phyloP scores from a whole-genome alignment of 2,329 filamentous ascomycete genomes.

The Fusarium praegraminearum region DNA sequence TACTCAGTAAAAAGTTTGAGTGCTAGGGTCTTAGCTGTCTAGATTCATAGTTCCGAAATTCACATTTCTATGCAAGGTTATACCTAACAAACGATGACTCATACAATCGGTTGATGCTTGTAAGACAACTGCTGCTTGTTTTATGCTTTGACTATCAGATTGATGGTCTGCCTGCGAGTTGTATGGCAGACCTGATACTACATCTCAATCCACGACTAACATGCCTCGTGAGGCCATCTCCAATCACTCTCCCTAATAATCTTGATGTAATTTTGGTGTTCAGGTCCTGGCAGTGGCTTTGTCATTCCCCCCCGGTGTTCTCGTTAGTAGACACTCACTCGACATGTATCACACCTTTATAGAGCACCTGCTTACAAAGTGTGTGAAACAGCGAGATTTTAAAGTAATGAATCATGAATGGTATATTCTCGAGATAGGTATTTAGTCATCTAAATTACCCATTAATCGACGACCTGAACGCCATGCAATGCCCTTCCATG shows the following conservation, averaged over 20 bases:
- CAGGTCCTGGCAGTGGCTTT: too few relatives aligned
- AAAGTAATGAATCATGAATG: conserved; percentile 18
- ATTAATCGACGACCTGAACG: conserved; percentile 48
- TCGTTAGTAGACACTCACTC: neutral
- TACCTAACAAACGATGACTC: neutral
- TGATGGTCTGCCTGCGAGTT: too few relatives aligned
- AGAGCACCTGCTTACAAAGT: neutral
- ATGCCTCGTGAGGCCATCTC: too few relatives aligned
- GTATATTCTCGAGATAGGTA: conserved; percentile 38
- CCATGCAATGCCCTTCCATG: conserved; percentile 51
- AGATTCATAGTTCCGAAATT: conserved; percentile 29
- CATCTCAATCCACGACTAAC: too few relatives aligned
- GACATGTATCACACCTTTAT: neutral
- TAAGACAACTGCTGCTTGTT: too few relatives aligned
- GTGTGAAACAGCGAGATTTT: neutral
- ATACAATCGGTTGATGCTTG: neutral
- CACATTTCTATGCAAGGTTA: conserved; percentile 8
- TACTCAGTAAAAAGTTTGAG: conserved; percentile 32
- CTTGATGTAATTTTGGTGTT: too few relatives aligned
- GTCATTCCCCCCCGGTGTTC: neutral
- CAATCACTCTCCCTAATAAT: too few relatives aligned
- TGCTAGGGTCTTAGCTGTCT: conserved; percentile 29
- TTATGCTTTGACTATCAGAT: too few relatives aligned
- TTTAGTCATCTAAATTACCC: conserved; percentile 36
- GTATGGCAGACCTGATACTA: too few relatives aligned